Base-by-base conservation (phyloP, 208 protist species). In the Strigomonas culicis region DNA sequence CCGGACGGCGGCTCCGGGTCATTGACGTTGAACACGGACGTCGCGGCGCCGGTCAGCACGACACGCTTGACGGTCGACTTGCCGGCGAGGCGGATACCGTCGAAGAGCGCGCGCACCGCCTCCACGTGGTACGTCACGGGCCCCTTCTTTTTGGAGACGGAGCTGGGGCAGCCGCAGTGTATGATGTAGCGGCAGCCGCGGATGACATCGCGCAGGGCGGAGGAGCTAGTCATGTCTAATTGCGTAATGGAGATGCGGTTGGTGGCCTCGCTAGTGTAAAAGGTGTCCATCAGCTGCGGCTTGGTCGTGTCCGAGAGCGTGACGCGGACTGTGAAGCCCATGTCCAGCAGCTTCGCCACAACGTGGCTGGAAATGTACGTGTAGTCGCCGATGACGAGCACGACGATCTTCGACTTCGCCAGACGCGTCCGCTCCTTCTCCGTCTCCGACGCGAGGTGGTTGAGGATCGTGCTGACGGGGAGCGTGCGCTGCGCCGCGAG, bases 11-110 rank as follows among this genome's bases (percentile, higher is more conserved):
- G 90, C 43, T 77, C 70, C 6, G 76, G 19, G 62, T 96, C 90
- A 2, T 72, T 80, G 47, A 90, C 74, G 75, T 93, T 81, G 64
- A 87, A 79, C 7, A 96, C 80, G 15, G 90, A 94, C 7, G 82
- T 82, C 0, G 82, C 80, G 4, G 90, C 79, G 13, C 90, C 90
- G 10, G 84, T 92, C 24, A 96, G 69, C 10, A 96, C 74, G 24
- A 96, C 85, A 24, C 90, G 85, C 69, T 94, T 93, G 50, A 96
- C 82, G 6, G 88, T 91, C 13, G 83, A 74, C 66, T 88, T 88
- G 21, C 86, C 86, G 36, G 73, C 73, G 34, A 88, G 74, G 10
- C 88, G 82, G 43, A 96, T 90, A 47, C 79, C 87, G 52, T 93
- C 85, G 68, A 94, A 96, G 61, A 96, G 86, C 1, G 90, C 87